These are phyloP conservation scores for Mycotypha africana DNA, from an alignment of 371 early-diverging fungal species.

Conservation along the genomic window DNA sequence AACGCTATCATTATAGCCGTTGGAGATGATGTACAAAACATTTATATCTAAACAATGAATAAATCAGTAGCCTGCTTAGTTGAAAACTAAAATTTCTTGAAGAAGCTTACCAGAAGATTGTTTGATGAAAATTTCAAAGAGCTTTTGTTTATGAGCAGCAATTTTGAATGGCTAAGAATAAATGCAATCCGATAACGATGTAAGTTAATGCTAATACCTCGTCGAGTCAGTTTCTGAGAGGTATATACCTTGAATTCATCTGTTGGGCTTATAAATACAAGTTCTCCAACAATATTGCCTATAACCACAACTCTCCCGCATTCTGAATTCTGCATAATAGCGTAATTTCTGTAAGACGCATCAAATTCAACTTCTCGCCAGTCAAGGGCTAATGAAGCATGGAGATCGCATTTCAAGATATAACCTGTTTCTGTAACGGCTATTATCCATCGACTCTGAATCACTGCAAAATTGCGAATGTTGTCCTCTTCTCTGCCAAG, in stretches of 20 bases:
- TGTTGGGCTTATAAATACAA: constrained; percentile 46
- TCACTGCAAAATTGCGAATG: constrained; percentile 51
- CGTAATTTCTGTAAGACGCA: constrained; percentile 34
- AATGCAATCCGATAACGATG: no score
- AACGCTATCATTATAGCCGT: constrained; percentile 37
- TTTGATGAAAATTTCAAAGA: constrained; percentile 45
- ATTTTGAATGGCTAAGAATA: constrained; percentile 31
- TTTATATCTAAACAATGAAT: constrained; percentile 17
- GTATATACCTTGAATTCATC: constrained; percentile 44
- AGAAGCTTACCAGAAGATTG: constrained; percentile 21
- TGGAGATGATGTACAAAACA: constrained; percentile 37
- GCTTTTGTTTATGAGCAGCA: constrained; percentile 39
- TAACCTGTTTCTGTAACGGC: constrained; percentile 38
- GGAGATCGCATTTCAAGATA: constrained; percentile 36
- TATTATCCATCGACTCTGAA: constrained; percentile 24
- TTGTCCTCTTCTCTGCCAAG: constrained; percentile 23
- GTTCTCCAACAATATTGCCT: constrained; percentile 53
- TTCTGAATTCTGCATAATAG: constrained; percentile 51
- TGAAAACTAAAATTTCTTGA: neutral
- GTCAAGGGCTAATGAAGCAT: neutral
- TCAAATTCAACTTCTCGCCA: constrained; percentile 28
- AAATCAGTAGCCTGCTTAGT: neutral
- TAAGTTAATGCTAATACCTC: no score
- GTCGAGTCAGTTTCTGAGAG: no score
- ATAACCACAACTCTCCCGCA: constrained; percentile 54